Percentiles rank a stretch among this genome's conserved stretches.
Evolutionary conservation across 2,329 filamentous ascomycete species (phyloP).

Genomic region (Penicillium sp.): DNA sequence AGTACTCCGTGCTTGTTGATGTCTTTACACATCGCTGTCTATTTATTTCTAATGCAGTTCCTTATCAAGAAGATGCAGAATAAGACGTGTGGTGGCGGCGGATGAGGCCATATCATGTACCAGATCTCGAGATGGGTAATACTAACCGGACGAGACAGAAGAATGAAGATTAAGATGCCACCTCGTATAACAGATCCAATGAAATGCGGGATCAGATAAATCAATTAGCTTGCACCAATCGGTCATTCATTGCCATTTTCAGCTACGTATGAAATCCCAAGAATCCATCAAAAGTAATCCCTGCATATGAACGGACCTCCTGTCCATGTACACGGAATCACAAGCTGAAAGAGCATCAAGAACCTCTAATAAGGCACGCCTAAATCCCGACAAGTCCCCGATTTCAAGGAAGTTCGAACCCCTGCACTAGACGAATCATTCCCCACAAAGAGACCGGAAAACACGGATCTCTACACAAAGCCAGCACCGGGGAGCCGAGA

Average conservation of each 20-base stretch:
- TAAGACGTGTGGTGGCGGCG: not conserved
- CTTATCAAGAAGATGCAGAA: too few relatives aligned
- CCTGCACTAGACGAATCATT: not conserved
- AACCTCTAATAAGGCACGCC: not conserved
- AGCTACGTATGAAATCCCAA: too few relatives aligned
- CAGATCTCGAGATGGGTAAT: not conserved
- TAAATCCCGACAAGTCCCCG: not conserved
- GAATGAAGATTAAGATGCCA: too few relatives aligned
- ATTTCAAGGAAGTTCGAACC: not conserved
- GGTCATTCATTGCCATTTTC: too few relatives aligned
- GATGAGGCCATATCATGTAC: not conserved
- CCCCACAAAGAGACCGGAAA: not conserved
- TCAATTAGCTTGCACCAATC: too few relatives aligned
- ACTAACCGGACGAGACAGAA: not conserved
- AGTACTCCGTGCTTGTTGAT: too few relatives aligned
- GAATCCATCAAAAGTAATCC: too few relatives aligned
- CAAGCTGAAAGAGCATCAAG: not conserved
- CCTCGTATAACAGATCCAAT: too few relatives aligned
- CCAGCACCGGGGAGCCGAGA: constrained; percentile 2
- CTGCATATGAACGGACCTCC: too few relatives aligned
- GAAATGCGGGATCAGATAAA: too few relatives aligned
- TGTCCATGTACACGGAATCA: too few relatives aligned
- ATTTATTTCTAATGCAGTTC: not conserved
- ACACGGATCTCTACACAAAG: not conserved
- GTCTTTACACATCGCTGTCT: not conserved